Evolutionary conservation across 805 yeast genomes (phyloP).

Genomic region (Teunomyces panamensis): DNA sequence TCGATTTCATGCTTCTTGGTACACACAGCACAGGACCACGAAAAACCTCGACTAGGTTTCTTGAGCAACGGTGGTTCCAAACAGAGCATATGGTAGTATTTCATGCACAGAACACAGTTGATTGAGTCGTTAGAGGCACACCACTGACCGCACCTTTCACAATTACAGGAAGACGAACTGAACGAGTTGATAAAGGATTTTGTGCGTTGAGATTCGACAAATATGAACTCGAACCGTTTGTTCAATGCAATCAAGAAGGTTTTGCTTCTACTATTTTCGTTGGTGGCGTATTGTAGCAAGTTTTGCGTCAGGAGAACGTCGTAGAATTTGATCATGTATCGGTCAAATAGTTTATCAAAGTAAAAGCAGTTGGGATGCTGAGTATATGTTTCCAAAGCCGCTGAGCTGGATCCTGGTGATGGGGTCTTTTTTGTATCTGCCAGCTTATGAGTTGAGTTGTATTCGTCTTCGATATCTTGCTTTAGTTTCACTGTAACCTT

Average conservation of each 20-base stretch:
- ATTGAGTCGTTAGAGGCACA: slow-evolving; percentile 68
- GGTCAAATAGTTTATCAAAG: slow-evolving; percentile 80
- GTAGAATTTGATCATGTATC: slow-evolving; percentile 80
- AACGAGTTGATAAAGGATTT: slow-evolving; percentile 63
- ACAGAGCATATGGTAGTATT: slow-evolving; percentile 75
- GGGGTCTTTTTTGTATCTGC: slow-evolving; percentile 5
- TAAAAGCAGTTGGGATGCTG: slow-evolving; percentile 69
- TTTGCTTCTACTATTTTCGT: slow-evolving; percentile 50
- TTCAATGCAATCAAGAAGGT: slow-evolving; percentile 59
- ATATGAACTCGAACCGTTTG: slow-evolving; percentile 69
- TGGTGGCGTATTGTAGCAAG: slow-evolving; percentile 33
- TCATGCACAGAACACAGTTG: slow-evolving; percentile 73
- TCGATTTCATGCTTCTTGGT: slow-evolving; percentile 53
- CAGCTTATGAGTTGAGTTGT: neutral
- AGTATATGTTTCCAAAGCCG: slow-evolving; percentile 48
- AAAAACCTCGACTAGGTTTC: slow-evolving; percentile 83
- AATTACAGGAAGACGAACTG: slow-evolving; percentile 48
- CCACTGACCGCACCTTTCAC: slow-evolving; percentile 84
- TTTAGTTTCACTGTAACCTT: slow-evolving; percentile 65
- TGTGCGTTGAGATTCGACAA: slow-evolving; percentile 67
- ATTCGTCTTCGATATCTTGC: slow-evolving; percentile 55
- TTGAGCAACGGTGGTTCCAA: slow-evolving; percentile 77
- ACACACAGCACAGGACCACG: slow-evolving; percentile 87
- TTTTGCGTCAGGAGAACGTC: slow-evolving; percentile 66
- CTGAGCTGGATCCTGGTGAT: slow-evolving; percentile 10